Conservation (phyloP, 2,329 filamentous ascomycete genomes). For the Pseudogymnoascus sp. region DNA sequence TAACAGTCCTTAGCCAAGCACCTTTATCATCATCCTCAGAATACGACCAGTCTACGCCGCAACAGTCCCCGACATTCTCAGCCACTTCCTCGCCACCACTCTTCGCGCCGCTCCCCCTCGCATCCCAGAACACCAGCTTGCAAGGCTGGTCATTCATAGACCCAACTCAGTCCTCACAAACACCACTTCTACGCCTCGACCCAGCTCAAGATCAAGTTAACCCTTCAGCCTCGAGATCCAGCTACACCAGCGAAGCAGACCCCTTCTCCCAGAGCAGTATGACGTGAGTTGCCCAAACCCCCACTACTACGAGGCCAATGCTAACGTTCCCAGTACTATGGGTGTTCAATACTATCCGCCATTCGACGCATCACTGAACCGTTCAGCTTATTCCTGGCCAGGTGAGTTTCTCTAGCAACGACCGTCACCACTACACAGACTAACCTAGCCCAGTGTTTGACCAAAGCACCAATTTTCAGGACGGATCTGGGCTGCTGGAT, state of each 20-base stretch:
- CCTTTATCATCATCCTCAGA: neutral
- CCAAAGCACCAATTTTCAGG: neutral
- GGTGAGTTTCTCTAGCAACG: neutral
- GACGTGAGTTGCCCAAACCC: conserved; percentile 3
- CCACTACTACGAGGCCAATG: neutral
- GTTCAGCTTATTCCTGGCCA: conserved; percentile 1
- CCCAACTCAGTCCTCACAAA: neutral
- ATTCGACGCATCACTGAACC: conserved; percentile 1
- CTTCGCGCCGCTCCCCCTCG: neutral
- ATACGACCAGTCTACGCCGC: neutral
- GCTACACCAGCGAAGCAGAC: neutral
- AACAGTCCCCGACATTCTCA: neutral
- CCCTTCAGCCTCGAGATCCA: neutral
- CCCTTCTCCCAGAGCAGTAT: neutral
- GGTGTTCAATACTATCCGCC: neutral
- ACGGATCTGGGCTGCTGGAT: neutral
- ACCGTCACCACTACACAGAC: neutral
- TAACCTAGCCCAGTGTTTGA: neutral
- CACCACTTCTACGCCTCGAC: neutral
- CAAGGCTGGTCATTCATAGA: conserved; percentile 7
- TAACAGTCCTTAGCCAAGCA: neutral
- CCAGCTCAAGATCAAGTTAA: neutral
- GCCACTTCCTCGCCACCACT: neutral
- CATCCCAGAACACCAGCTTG: neutral
- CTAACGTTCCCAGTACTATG: neutral